Evolutionary conservation across 257 asterid genomes (phyloP), one percentile per base, ranked within the genome.

Genomic region (Dorcoceras hygrometricum): DNA sequence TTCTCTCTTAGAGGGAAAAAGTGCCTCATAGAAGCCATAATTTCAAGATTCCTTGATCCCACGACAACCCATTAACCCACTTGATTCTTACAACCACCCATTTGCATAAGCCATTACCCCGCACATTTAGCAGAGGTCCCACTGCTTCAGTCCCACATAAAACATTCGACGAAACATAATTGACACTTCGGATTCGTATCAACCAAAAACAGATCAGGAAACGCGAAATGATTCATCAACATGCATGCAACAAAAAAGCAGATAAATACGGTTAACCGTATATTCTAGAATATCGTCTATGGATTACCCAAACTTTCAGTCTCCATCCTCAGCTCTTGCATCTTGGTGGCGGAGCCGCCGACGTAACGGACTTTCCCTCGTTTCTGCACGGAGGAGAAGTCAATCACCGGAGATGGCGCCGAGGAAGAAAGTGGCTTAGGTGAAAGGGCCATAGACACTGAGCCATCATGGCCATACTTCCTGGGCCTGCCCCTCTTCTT

Each of bases 401-500:
- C 97, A 29, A 93, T 93, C 18, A 92, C 93, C 64, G 97, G 93
- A 6, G 96, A 87, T 32, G 96, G 96, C 0, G 84, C 92, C 12
- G 95, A 69, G 43, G 97, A 81, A 18, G 98, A 89, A 63, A 92
- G 88, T 57, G 96, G 98, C 74, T 86, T 87, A 3, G 98, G 96
- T 1, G 98, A 92, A 32, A 89, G 85, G 14, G 91, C 80, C 58
- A 26, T 48, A 14, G 76, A 58, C 14, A 75, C 85, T 2, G 91
- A 66, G 29, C 98, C 98, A 79, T 86, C 97, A 0, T 91, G 87
- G 20, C 80, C 96, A 57, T 92, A 92, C 79, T 89, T 92, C 61
- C 96, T 82, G 2, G 98, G 98, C 66, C 98, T 79, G 22, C 98
- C 98, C 75, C 98, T 86, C 70, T 86, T 92, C 80, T 89, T 92